Conservation (phyloP, 495 filamentous ascomycete species). For the Trichocladium antarcticum region DNA sequence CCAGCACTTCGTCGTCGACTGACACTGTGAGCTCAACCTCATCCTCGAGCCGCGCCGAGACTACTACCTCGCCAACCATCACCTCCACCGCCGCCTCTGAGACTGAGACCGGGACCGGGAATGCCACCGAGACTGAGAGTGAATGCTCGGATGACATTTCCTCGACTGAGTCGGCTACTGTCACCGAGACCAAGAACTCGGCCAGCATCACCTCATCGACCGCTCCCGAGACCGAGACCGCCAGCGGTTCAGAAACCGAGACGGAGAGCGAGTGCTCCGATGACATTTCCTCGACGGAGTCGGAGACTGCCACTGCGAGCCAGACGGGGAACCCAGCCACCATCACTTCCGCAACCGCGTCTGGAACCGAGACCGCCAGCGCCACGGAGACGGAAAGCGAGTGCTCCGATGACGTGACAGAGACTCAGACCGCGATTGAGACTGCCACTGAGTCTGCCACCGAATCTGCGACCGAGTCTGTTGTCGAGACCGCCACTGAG, state of each 20-base stretch:
- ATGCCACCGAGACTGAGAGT: too few relatives aligned
- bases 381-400: neutral
- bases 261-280: neutral
- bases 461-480: neutral
- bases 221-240: neutral
- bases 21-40: too few relatives aligned
- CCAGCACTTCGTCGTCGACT: too few relatives aligned
- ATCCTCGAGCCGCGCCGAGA: too few relatives aligned
- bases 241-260: neutral
- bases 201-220: neutral
- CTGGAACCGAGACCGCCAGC: conserved; percentile 3
- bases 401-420: neutral
- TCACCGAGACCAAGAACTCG: neutral
- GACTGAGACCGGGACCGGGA: too few relatives aligned
- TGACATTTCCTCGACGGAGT: conserved; percentile 21
- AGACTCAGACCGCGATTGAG: neutral
- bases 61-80: too few relatives aligned
- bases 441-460: neutral
- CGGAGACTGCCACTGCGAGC: neutral
- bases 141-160: too few relatives aligned
- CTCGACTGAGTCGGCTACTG: neutral
- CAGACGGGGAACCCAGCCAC: neutral
- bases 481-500: conserved; percentile 13
- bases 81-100: too few relatives aligned
- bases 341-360: conserved; percentile 2